These are phyloP conservation scores for Didymella segeticola DNA, from an alignment of 2,329 filamentous ascomycete species.

Conservation along the genomic window DNA sequence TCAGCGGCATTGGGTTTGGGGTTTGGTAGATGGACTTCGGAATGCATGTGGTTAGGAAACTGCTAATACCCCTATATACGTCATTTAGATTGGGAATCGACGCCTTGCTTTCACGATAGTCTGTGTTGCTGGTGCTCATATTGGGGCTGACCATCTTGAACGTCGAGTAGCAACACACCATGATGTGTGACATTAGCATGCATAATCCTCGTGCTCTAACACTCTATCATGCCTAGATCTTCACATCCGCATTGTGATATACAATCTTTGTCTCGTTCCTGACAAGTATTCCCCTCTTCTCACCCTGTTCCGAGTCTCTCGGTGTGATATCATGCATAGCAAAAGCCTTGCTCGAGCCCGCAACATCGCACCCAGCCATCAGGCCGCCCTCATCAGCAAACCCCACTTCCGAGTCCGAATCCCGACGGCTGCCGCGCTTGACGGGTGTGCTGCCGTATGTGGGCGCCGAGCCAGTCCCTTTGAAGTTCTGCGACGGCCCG, in stretches of 20 bases:
- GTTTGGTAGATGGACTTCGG: slow-evolving; percentile 5
- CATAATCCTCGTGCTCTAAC: no score
- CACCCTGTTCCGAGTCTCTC: not conserved
- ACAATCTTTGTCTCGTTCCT: slow-evolving; percentile 17
- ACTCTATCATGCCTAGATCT: not conserved
- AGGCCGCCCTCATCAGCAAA: slow-evolving; percentile 19
- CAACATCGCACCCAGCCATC: slow-evolving; percentile 6
- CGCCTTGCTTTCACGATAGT: no score
- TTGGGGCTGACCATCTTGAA: not conserved
- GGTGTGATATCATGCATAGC: slow-evolving; percentile 12
- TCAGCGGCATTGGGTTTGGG: slow-evolving; percentile 14
- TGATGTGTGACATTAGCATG: not conserved
- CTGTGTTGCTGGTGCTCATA: no score
- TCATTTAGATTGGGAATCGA: slow-evolving; percentile 17
- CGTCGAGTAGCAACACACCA: no score
- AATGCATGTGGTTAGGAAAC: slow-evolving; percentile 10
- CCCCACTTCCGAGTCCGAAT: slow-evolving; percentile 21
- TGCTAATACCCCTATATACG: slow-evolving; percentile 18
- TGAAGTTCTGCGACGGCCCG: slow-evolving; percentile 1
- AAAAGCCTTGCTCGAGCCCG: slow-evolving; percentile 15
- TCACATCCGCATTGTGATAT: slow-evolving; percentile 7
- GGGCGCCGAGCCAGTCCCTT: slow-evolving; percentile 14
- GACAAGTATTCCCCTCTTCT: slow-evolving; percentile 11
- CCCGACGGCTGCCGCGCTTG: slow-evolving; percentile 1
- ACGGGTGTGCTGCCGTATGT: slow-evolving; percentile 21